Conservation (phyloP, 176 grass and related monocot species). For the Oryza coarctata region DNA sequence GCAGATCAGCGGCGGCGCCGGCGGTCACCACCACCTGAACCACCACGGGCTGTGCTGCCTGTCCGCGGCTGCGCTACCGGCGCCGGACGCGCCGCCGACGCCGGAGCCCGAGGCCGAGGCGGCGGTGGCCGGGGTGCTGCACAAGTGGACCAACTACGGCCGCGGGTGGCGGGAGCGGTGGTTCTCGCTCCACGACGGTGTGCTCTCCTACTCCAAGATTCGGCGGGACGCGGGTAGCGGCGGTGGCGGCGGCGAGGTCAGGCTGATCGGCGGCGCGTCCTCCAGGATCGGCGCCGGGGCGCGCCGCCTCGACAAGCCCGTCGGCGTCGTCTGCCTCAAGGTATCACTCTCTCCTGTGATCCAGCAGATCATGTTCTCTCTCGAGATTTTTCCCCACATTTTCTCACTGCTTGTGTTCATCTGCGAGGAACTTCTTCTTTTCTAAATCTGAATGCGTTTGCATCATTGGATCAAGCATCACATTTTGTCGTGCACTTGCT, state of each 20-base stretch:
- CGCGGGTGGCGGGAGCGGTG: slow-evolving; percentile 72
- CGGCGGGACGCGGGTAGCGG: slow-evolving; percentile 13
- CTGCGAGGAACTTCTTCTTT: background rate
- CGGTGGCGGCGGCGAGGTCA: slow-evolving; percentile 30
- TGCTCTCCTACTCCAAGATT: slow-evolving; percentile 88
- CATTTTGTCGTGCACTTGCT: background rate
- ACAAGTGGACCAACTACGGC: slow-evolving; percentile 93
- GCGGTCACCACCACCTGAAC: slow-evolving; percentile 9
- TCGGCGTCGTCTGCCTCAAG: slow-evolving; percentile 44
- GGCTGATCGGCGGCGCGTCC: slow-evolving; percentile 59
- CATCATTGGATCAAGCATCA: slow-evolving; percentile 15
- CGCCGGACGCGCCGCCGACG: slow-evolving; percentile 28
- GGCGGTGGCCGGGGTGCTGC: slow-evolving; percentile 54
- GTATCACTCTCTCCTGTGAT: background rate
- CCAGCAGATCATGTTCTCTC: background rate
- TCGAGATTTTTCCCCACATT: background rate
- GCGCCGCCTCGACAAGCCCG: slow-evolving; percentile 42
- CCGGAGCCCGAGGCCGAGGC: slow-evolving; percentile 19
- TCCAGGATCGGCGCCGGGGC: slow-evolving; percentile 14
- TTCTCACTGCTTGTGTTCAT: background rate
- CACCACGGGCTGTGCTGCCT: slow-evolving; percentile 70
- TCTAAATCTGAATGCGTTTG: slow-evolving; percentile 20
- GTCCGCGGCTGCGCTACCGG: slow-evolving; percentile 28
- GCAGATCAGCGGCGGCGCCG: background rate
- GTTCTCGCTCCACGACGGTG: slow-evolving; percentile 73